A percentile compares a stretch with the other conserved stretches of the same genome.
These are phyloP conservation scores for Penicillium brevicompactum DNA, from an alignment of 2,329 filamentous ascomycete genomes.

Conservation along the genomic window DNA sequence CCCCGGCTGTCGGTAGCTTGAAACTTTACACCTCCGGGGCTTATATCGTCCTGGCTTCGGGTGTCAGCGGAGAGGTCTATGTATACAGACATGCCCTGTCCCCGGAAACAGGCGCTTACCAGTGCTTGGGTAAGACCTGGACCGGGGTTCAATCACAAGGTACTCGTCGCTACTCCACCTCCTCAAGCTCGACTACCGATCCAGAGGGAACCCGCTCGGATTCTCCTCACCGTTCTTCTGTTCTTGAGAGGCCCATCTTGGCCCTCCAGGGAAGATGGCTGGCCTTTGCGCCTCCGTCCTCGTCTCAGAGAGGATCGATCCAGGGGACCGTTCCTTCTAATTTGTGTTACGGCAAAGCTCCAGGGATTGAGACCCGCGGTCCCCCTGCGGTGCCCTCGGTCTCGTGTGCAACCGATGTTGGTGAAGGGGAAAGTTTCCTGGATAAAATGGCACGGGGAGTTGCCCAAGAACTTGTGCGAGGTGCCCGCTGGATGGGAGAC, in stretches of 20 bases:
- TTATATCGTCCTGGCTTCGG: conserved; percentile 74
- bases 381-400: conserved; percentile 45
- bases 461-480: conserved; percentile 52
- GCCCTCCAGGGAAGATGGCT: conserved; percentile 51
- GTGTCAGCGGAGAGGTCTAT: conserved; percentile 83
- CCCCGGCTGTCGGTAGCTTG: conserved; percentile 71
- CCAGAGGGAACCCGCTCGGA: conserved; percentile 46
- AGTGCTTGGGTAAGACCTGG: conserved; percentile 88
- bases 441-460: conserved; percentile 52
- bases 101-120: conserved; percentile 43
- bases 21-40: conserved; percentile 72
- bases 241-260: conserved; percentile 43
- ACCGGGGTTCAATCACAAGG: conserved; percentile 70
- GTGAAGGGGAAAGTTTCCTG: conserved; percentile 50
- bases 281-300: conserved; percentile 46
- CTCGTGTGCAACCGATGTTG: conserved; percentile 49
- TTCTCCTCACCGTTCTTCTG: conserved; percentile 30
- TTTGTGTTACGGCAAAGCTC: conserved; percentile 37
- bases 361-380: conserved; percentile 46
- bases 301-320: conserved; percentile 41
- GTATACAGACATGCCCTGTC: conserved; percentile 59
- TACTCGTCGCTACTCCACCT: conserved; percentile 47
- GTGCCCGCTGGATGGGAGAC: conserved; percentile 53
- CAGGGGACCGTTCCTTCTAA: conserved; percentile 43
- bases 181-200: conserved; percentile 49